A percentile compares a stretch with the other conserved stretches of the same genome.
phyloP scores from a whole-genome alignment of 1,139 yeast genomes.

The Yamadazyma diddensiae region DNA sequence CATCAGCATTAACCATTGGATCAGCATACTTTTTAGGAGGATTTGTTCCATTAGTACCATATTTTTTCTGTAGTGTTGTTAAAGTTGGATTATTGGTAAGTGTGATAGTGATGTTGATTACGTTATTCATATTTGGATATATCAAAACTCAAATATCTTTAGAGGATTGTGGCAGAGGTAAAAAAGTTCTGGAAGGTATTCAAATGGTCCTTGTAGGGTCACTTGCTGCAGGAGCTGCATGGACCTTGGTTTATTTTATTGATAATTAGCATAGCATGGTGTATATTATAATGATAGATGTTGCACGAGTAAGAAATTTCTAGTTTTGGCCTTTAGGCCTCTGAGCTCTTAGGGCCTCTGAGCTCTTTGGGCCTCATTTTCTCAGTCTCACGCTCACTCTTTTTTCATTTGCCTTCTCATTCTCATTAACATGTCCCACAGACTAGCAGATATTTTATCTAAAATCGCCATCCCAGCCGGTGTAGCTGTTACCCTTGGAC shows the following conservation, averaged over 20 bases:
- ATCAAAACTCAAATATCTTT: conserved; percentile 80
- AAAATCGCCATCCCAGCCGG: conserved; percentile 70
- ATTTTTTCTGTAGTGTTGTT: conserved; percentile 72
- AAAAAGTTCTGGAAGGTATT: conserved; percentile 72
- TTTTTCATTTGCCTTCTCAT: conserved; percentile 5
- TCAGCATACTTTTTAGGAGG: conserved; percentile 75
- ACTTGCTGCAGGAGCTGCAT: conserved; percentile 94
- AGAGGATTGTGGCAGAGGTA: conserved; percentile 59
- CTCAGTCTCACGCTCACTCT: no score
- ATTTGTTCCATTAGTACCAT: conserved; percentile 75
- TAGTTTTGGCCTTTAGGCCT: no score
- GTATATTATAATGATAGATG: background rate
- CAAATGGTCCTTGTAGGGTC: conserved; percentile 95
- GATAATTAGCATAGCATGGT: conserved; percentile 31
- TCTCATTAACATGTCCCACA: conserved; percentile 29
- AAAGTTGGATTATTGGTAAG: conserved; percentile 73
- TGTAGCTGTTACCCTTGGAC: conserved; percentile 61
- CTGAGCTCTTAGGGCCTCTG: no score
- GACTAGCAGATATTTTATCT: conserved; percentile 38
- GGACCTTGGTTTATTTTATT: conserved; percentile 82
- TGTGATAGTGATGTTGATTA: conserved; percentile 77
- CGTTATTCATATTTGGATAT: conserved; percentile 85
- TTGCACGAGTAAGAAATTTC: no score
- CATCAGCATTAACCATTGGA: conserved; percentile 77
- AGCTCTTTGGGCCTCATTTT: no score